Evolutionary conservation across 257 asterid species (phyloP).

Genomic region (Solanum verrucosum): DNA sequence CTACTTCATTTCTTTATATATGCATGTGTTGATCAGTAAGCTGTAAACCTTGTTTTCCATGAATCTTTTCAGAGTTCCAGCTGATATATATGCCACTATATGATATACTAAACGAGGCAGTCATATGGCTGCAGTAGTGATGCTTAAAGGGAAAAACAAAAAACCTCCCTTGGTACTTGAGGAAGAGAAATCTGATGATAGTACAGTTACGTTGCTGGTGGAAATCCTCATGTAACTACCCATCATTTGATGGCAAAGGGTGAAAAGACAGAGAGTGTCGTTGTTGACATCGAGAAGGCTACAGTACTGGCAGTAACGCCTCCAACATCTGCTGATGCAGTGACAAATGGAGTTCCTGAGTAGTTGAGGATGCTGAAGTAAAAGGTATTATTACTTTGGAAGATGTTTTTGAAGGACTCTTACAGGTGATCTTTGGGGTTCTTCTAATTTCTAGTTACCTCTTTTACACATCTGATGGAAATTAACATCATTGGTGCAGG

Average conservation of each 20-base stretch:
- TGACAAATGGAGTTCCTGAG: slow-evolving; percentile 16
- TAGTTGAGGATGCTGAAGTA: slow-evolving; percentile 60
- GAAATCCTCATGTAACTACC: slow-evolving; percentile 22
- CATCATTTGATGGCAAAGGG: slow-evolving; percentile 37
- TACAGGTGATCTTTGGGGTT: slow-evolving; percentile 46
- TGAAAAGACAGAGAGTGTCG: slow-evolving; percentile 27
- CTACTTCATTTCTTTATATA: background rate
- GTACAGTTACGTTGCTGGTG: background rate
- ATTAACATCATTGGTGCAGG: slow-evolving; percentile 30
- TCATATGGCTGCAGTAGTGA: slow-evolving; percentile 30
- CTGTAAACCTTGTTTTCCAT: background rate
- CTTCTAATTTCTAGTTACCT: background rate
- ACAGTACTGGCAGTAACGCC: slow-evolving; percentile 18
- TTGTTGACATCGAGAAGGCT: slow-evolving; percentile 47
- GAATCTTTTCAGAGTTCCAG: slow-evolving; percentile 55
- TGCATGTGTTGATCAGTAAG: background rate
- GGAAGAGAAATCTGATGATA: slow-evolving; percentile 36
- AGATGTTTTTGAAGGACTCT: slow-evolving; percentile 89
- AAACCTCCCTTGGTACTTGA: slow-evolving; percentile 28
- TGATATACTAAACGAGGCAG: slow-evolving; percentile 83
- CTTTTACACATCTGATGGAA: background rate
- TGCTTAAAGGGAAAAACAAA: slow-evolving; percentile 20
- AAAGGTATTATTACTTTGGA: slow-evolving; percentile 81
- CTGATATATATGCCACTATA: slow-evolving; percentile 72
- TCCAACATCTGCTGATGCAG: slow-evolving; percentile 23